Percentiles rank a stretch among this genome's conserved stretches.
Evolutionary conservation across 2,329 filamentous ascomycete genomes (phyloP).

Genomic region (Alternaria viburni): DNA sequence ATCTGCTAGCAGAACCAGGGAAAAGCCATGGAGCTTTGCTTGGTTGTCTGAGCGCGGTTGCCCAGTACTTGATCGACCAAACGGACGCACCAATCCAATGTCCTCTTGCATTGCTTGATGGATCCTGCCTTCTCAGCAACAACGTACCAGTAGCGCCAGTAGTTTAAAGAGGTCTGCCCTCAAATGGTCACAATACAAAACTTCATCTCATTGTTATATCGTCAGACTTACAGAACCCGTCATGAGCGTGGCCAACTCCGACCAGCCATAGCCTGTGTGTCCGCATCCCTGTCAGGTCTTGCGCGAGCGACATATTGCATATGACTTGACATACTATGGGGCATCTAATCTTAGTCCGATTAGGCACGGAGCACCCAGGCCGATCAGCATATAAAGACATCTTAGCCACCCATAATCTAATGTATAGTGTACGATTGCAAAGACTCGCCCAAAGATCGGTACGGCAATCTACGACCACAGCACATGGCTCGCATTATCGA

Average conservation of each 20-base stretch:
- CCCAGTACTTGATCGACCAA: background rate
- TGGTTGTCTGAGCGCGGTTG: background rate
- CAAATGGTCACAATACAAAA: background rate
- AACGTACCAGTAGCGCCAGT: background rate
- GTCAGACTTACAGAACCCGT: background rate
- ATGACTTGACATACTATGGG: slow-evolving; percentile 11
- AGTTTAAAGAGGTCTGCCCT: background rate
- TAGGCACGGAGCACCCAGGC: slow-evolving; percentile 6
- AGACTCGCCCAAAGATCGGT: background rate
- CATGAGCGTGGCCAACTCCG: background rate
- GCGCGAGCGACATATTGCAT: background rate
- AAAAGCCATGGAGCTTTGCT: background rate
- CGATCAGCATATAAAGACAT: background rate
- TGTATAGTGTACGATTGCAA: background rate
- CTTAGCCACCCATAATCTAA: background rate
- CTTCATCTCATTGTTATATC: background rate
- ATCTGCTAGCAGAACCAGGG: background rate
- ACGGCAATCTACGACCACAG: background rate
- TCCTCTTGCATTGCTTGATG: background rate
- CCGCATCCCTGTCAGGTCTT: background rate
- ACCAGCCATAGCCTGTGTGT: background rate
- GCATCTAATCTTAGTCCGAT: background rate
- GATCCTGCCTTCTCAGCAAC: background rate
- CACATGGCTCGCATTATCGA: background rate
- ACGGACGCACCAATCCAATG: background rate